Evolutionary conservation across 805 yeast species (phyloP), one percentile per base, ranked within the genome.

Genomic region (Pichia phayaonensis): DNA sequence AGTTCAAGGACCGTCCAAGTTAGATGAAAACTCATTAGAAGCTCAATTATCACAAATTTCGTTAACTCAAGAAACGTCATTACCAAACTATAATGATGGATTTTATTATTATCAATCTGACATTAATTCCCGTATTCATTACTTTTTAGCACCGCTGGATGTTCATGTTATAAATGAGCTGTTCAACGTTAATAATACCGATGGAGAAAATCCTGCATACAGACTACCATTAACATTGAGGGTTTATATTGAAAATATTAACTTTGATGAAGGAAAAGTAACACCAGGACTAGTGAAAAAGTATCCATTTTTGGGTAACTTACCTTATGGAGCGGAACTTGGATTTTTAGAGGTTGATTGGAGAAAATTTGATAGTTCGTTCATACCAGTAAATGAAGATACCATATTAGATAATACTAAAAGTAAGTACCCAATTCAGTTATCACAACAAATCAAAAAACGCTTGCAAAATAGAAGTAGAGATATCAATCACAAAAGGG

Each of bases 281-380:
- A 77, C 84, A 0, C 82, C 79, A 16, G 80, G 79, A 3, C 56
- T 84, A 59, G 59, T 78, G 2, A 76, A 77, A 47, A 79, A 82
- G 56, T 75, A 75, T 63, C 90, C 89, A 64, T 89, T 86, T 63
- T 67, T 94, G 50, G 75, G 86, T 0, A 92, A 92, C 65, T 67
- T 90, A 22, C 97, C 99, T 0, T 63, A 79, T 27, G 97, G 97
- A 1, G 84, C 96, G 0, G 86, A 84, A 47, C 65, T 92, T 42
- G 95, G 90, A 12, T 81, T 87, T 55, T 62, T 94, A 49, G 98
- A 94, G 59, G 77, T 96, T 47, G 84, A 88, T 62, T 92, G 98
- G 98, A 47, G 59, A 18, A 65, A 52, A 42, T 45, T 46, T 38
- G 48, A 45, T 22, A 26, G 24, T 39, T 46, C 46, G 2, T 44